These are phyloP conservation scores for Dactylellina drechsleri DNA, from an alignment of 2,329 filamentous ascomycete genomes.

Conservation along the genomic window DNA sequence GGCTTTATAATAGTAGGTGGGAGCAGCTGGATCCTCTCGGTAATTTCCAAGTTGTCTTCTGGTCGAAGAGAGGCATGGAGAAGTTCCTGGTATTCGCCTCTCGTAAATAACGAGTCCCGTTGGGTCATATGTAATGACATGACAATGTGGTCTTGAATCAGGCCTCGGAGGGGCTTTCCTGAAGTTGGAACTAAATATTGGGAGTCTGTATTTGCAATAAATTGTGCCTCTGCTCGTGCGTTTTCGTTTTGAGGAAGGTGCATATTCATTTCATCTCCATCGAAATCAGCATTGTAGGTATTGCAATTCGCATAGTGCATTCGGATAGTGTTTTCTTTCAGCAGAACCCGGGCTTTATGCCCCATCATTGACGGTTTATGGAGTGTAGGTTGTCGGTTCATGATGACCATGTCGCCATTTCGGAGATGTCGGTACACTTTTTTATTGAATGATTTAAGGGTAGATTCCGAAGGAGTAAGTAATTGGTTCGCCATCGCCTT, in stretches of 20 bases:
- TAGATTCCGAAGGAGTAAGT: conserved; percentile 75
- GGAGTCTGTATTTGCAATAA: conserved; percentile 94
- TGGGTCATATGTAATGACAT: conserved; percentile 91
- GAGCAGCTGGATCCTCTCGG: conserved; percentile 80
- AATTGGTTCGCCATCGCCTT: conserved; percentile 91
- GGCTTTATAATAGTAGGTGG: conserved; percentile 85
- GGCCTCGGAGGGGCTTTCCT: conserved; percentile 89
- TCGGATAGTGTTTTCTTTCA: conserved; percentile 94
- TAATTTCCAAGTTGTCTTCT: conserved; percentile 65
- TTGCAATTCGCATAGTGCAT: conserved; percentile 99
- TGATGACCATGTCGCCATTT: conserved; percentile 95
- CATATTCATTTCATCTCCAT: conserved; percentile 99
- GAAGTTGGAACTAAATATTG: conserved; percentile 95
- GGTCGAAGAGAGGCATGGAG: conserved; percentile 89
- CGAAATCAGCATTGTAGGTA: conserved; percentile 99
- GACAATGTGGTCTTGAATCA: conserved; percentile 98
- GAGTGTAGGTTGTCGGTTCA: conserved; percentile 97
- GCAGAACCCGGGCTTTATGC: conserved; percentile 88
- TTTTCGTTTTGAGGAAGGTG: conserved; percentile 98
- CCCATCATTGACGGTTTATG: conserved; percentile 99
- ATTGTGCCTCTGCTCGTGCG: conserved; percentile 88
- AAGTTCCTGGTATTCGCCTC: conserved; percentile 90
- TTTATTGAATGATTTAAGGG: conserved; percentile 84
- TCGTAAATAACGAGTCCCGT: conserved; percentile 88
- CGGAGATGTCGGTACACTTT: conserved; percentile 96